Evolutionary conservation across 192 early-diverging fungal genomes (phyloP), one percentile per base, ranked within the genome.

Genomic region (Coemansia sp.): DNA sequence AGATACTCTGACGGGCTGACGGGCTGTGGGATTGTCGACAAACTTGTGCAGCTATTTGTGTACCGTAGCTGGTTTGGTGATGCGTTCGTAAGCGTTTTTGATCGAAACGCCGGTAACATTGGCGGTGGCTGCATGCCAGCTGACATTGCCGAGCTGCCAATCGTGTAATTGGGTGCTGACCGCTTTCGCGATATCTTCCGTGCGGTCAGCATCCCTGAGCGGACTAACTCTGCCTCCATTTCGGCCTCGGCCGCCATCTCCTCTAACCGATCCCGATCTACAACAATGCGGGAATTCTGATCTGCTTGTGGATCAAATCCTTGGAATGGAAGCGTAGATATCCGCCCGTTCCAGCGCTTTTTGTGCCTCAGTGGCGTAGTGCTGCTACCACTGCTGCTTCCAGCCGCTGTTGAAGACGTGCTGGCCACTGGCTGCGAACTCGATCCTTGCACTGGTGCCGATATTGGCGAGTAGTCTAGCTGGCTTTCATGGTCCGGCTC

Each of bases 1-100:
- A 80, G 68, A 17, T 80, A 75, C 35, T 73, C 77, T 10, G 77
- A 80, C 1, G 77, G 71, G 25, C 72, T 75, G 9, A 80, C 77
- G 17, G 69, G 68, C 55, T 67, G 68, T 27, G 53, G 68, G 22
- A 67, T 80, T 27, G 64, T 52, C 17, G 77, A 72, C 19, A 80
- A 23, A 4, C 69, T 64, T 9, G 56, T 56, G 50, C 60, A 62
- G 67, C 77, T 80, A 29, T 61, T 74, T 43, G 69, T 53, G 48
- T 67, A 62, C 11, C 77, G 64, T 56, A 73, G 69, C 41, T 68
- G 65, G 35, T 57, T 58, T 11, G 52, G 11, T n/a, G 69, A 8
- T 21, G 23, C 52, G 5, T 23, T 25, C 5, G 57, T 29, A 2
- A 24, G 53, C n/a, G 49, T n/a, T 37, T 61, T 50, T 22, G 56